Evolutionary conservation across 208 protist species (phyloP).

Genomic region (Leishmania braziliensis): DNA sequence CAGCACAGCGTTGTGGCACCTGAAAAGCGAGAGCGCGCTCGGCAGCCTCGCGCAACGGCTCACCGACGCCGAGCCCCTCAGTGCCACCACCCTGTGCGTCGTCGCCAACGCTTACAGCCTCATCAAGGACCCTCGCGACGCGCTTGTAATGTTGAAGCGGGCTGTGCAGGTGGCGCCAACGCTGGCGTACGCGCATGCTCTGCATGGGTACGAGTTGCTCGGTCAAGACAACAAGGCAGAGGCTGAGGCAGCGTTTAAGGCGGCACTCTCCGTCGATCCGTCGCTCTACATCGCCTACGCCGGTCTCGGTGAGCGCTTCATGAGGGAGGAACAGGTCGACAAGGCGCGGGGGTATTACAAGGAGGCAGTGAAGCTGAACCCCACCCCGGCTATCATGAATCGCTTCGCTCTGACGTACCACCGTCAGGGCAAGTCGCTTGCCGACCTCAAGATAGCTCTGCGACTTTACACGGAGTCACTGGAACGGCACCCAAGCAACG

Average conservation of each 20-base stretch:
- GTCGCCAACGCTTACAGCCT: constrained; percentile 95
- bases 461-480: constrained; percentile 76
- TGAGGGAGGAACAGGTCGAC: constrained; percentile 91
- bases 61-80: constrained; percentile 84
- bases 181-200: constrained; percentile 94
- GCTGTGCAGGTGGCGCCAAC: constrained; percentile 86
- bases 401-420: constrained; percentile 77
- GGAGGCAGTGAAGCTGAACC: constrained; percentile 89
- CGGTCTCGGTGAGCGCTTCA: constrained; percentile 94
- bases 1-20: constrained; percentile 97
- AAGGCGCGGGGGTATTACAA: constrained; percentile 91
- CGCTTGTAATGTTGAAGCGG: constrained; percentile 94
- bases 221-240: constrained; percentile 94
- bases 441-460: constrained; percentile 71
- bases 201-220: constrained; percentile 95
- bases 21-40: constrained; percentile 81
- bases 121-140: constrained; percentile 93
- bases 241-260: constrained; percentile 86
- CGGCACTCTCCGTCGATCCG: constrained; percentile 88
- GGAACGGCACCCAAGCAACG: constrained; percentile 77
- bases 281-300: constrained; percentile 97
- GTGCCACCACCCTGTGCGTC: constrained; percentile 90
- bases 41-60: constrained; percentile 89
- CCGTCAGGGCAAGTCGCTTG: constrained; percentile 39
- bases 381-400: constrained; percentile 71